Base-by-base conservation (phyloP, 2,329 filamentous ascomycete genomes). In the Conoideocrella luteorostrata region DNA sequence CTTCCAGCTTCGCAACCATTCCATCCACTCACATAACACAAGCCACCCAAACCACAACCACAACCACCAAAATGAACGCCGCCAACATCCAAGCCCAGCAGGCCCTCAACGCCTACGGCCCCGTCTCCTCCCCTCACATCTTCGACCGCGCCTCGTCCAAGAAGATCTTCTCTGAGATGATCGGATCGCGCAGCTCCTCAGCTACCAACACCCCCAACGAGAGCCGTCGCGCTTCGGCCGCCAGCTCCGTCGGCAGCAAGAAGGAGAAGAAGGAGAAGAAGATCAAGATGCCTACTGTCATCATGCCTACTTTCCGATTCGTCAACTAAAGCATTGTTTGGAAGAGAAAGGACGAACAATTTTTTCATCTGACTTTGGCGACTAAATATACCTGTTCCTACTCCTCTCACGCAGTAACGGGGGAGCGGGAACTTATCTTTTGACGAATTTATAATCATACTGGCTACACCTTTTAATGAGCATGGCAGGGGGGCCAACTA, bases 31-130 rank as follows among this genome's bases (percentile, higher is more conserved):
- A 33, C 15, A 15, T 9, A 33, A 18, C 30, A 17, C 15, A 17
- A 9, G 4, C 30, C 15, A 33, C 18, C n/a, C 10, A 33, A 33
- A 34, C 21, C 20, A 40, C 38, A 5, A 11, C 22, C n/a, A 29
- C 15, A 24, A n/a, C 42, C 7, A 7, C 15, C 35, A 44, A 39
- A 39, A 44, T 44, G 42, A 33, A 29, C 23, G 21, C 23, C 34
- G 36, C 36, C 20, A 17, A 36, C 29, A 6, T 33, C 28, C 39
- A 41, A 41, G 40, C 40, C 40, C 32, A 41, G 40, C 35, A 47
- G 45, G 33, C 43, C 46, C 37, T 41, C 46, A 48, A 46, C 36
- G 46, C 43, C 46, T 43, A 43, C 39, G 47, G 39, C 38, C 41
- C 45, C 41, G 18, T 47, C 45, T 43, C 47, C 13, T 40, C 41